These are phyloP conservation scores for Hypoxylon trugodes DNA, from an alignment of 495 filamentous ascomycete genomes.

Conservation along the genomic window DNA sequence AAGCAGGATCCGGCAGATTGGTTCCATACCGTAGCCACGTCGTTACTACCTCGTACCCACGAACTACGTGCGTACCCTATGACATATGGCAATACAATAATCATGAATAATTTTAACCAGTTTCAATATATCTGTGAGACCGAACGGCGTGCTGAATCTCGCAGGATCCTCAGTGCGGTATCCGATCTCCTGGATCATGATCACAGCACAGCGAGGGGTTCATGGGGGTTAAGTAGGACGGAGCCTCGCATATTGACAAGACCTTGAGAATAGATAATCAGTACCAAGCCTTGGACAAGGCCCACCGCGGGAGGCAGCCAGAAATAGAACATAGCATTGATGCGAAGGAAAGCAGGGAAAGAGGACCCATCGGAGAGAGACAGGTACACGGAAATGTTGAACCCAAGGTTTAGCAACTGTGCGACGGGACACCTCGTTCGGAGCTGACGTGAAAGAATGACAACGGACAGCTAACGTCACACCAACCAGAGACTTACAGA, in stretches of 20 bases:
- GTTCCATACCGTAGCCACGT: slow-evolving; percentile 23
- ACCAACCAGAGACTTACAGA: slow-evolving; percentile 37
- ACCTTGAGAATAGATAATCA: not conserved
- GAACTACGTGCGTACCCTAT: slow-evolving; percentile 8
- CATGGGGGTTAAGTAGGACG: slow-evolving; percentile 21
- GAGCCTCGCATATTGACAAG: slow-evolving; percentile 32
- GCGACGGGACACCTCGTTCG: slow-evolving; percentile 26
- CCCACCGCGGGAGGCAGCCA: slow-evolving; percentile 11
- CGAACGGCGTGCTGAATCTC: slow-evolving; percentile 18
- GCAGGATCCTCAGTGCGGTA: slow-evolving; percentile 15
- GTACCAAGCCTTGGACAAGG: not conserved
- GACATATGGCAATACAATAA: slow-evolving; percentile 1
- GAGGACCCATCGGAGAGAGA: slow-evolving; percentile 25
- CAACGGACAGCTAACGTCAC: slow-evolving; percentile 24
- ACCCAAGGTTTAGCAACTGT: slow-evolving; percentile 24
- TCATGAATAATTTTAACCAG: not conserved
- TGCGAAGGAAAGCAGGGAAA: slow-evolving; percentile 7
- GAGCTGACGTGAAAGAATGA: slow-evolving; percentile 17
- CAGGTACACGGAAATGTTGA: slow-evolving; percentile 35
- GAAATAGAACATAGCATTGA: slow-evolving; percentile 24
- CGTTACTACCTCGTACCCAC: not conserved
- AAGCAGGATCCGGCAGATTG: slow-evolving; percentile 27
- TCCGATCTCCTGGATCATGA: slow-evolving; percentile 30
- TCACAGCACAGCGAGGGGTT: slow-evolving; percentile 1
- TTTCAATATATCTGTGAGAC: slow-evolving; percentile 12